A percentile compares a stretch with the other conserved stretches of the same genome.
phyloP scores from a whole-genome alignment of 169 alveolate genomes.

The Plasmodium ovale region DNA sequence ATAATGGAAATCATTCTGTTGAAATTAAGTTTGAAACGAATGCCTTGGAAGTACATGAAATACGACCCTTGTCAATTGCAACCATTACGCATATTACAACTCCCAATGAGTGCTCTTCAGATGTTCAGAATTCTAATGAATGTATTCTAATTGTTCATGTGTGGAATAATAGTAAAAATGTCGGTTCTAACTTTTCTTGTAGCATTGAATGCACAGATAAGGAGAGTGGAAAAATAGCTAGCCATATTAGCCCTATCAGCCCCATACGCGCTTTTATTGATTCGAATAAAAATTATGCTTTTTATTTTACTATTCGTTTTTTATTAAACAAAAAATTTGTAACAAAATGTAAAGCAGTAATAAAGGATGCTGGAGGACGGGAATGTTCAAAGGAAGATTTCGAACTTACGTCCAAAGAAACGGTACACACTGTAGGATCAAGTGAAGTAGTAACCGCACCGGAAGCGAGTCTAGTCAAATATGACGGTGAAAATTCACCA shows the following conservation, averaged over 20 bases:
- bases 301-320: constrained; percentile 48
- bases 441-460: not conserved
- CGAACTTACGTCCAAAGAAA: constrained; percentile 41
- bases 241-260: constrained; percentile 55
- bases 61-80: constrained; percentile 59
- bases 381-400: constrained; percentile 52
- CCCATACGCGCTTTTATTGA: constrained; percentile 58
- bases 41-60: constrained; percentile 70
- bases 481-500: not conserved
- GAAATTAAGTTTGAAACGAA: constrained; percentile 63
- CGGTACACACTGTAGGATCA: constrained; percentile 3
- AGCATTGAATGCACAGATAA: constrained; percentile 34
- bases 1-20: constrained; percentile 70
- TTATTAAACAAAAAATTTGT: constrained; percentile 39
- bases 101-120: constrained; percentile 56
- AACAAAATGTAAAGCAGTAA: constrained; percentile 55
- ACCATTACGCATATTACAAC: constrained; percentile 69
- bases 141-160: constrained; percentile 58
- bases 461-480: constrained; percentile 2
- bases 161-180: constrained; percentile 44
- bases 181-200: constrained; percentile 66
- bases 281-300: constrained; percentile 69
- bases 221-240: constrained; percentile 30
- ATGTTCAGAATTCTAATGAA: constrained; percentile 18
- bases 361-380: constrained; percentile 42